phyloP scores from a whole-genome alignment of 768 basidiomycete species.

The Lyophyllum shimeji region DNA sequence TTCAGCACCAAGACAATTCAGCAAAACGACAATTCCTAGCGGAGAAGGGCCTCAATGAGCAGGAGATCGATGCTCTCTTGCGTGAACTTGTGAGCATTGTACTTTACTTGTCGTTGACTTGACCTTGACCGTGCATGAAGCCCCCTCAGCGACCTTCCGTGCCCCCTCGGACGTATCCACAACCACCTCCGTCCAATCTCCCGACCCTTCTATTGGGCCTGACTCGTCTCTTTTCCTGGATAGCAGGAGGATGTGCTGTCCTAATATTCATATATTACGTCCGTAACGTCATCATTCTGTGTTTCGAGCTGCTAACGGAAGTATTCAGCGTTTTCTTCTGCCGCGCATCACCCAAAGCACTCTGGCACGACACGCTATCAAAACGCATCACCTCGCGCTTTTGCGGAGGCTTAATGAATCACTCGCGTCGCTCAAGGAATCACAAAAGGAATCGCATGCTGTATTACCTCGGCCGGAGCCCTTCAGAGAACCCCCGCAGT shows the following conservation, averaged over 20 bases:
- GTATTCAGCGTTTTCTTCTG: constrained; percentile 59
- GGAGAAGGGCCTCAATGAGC: constrained; percentile 67
- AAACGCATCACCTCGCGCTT: constrained; percentile 57
- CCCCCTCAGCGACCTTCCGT: constrained; percentile 44
- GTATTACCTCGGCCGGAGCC: constrained; percentile 55
- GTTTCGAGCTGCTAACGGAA: constrained; percentile 5
- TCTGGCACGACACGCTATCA: constrained; percentile 61
- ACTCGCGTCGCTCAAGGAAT: constrained; percentile 51
- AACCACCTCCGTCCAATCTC: constrained; percentile 64
- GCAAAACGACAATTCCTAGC: constrained; percentile 64
- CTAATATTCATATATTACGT: constrained; percentile 69
- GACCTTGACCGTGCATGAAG: constrained; percentile 15
- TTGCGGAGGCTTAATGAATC: constrained; percentile 55
- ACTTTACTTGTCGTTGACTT: neutral
- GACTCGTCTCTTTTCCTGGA: constrained; percentile 62
- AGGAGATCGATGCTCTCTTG: constrained; percentile 60
- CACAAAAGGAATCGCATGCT: constrained; percentile 54
- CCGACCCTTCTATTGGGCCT: constrained; percentile 66
- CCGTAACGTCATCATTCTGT: constrained; percentile 21
- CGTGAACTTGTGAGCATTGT: constrained; percentile 49
- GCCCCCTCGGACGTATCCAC: constrained; percentile 75
- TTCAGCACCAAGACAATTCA: constrained; percentile 51
- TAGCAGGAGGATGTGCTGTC: constrained; percentile 60
- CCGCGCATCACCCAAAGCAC: constrained; percentile 62
- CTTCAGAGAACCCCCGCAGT: constrained; percentile 46